phyloP scores from a whole-genome alignment of 768 basidiomycete species.

The Albatrellus ellisii region DNA sequence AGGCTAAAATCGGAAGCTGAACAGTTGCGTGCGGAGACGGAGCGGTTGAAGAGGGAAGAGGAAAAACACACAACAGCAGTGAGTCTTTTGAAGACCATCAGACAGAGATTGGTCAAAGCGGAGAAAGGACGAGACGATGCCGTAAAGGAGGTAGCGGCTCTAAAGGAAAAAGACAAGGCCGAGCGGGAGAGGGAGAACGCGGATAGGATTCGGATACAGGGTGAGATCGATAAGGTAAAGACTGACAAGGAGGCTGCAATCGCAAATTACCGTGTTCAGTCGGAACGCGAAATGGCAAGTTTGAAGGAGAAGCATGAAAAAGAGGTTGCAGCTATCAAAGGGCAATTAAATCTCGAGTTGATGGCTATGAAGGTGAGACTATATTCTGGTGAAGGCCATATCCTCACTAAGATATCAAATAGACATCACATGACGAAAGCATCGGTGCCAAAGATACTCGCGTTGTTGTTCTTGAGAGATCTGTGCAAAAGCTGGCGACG shows the following conservation, averaged over 20 bases:
- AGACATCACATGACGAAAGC: constrained; percentile 65
- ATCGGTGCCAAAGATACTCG: constrained; percentile 42
- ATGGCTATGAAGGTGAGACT: constrained; percentile 57
- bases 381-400: neutral
- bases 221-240: constrained; percentile 49
- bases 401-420: constrained; percentile 9
- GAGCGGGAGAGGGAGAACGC: constrained; percentile 41
- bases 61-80: constrained; percentile 95
- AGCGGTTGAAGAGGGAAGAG: constrained; percentile 64
- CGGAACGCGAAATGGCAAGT: constrained; percentile 54
- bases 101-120: constrained; percentile 92
- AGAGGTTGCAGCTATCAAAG: constrained; percentile 49
- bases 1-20: constrained; percentile 44
- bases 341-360: constrained; percentile 68
- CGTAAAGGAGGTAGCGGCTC: constrained; percentile 36
- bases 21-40: constrained; percentile 48
- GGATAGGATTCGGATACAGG: constrained; percentile 36
- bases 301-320: constrained; percentile 61
- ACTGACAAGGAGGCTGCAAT: constrained; percentile 51
- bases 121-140: constrained; percentile 89
- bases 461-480: constrained; percentile 57
- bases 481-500: constrained; percentile 49
- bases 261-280: constrained; percentile 46
- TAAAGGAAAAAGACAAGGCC: constrained; percentile 40
- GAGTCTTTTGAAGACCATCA: constrained; percentile 83